phyloP scores from a whole-genome alignment of 106 monocot species.

The Dendrobium nobile region DNA sequence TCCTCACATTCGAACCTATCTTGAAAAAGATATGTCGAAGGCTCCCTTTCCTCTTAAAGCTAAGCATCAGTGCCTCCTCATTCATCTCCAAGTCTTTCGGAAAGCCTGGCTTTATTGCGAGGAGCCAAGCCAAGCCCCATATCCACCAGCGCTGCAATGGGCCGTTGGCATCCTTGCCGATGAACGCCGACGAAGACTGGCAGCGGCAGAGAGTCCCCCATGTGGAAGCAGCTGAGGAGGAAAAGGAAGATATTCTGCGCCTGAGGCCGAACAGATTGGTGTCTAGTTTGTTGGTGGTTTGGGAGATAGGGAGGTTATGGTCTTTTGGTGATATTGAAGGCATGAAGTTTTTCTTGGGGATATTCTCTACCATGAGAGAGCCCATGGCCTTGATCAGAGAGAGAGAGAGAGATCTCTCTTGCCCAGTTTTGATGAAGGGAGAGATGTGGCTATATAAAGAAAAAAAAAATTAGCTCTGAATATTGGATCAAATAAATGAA shows the following conservation, averaged over 20 bases:
- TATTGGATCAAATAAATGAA: too few relatives aligned
- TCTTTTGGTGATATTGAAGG: constrained; percentile 50
- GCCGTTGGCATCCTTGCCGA: constrained; percentile 15
- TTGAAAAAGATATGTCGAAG: constrained; percentile 44
- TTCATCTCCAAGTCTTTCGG: constrained; percentile 61
- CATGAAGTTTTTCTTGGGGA: constrained; percentile 58
- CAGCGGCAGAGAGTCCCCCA: constrained; percentile 38
- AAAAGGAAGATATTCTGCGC: constrained; percentile 47
- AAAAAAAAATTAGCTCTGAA: too few relatives aligned
- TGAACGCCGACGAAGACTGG: constrained; percentile 41
- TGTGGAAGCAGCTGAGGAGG: constrained; percentile 22
- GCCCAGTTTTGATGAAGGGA: too few relatives aligned
- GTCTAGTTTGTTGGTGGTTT: constrained; percentile 3
- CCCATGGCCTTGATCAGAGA: constrained; percentile 14
- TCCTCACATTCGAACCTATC: constrained; percentile 26
- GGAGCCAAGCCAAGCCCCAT: constrained; percentile 40
- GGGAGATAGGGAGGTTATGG: constrained; percentile 54
- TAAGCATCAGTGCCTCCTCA: constrained; percentile 39
- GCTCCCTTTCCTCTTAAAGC: constrained; percentile 30
- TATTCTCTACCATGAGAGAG: constrained; percentile 27
- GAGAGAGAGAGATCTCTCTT: too few relatives aligned
- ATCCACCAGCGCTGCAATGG: constrained; percentile 42
- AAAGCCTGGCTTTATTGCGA: constrained; percentile 39
- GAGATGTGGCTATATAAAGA: too few relatives aligned
- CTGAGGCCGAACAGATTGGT: constrained; percentile 28